Conservation (phyloP, 805 yeast genomes). For the Schwanniomyces vanrijiae region DNA sequence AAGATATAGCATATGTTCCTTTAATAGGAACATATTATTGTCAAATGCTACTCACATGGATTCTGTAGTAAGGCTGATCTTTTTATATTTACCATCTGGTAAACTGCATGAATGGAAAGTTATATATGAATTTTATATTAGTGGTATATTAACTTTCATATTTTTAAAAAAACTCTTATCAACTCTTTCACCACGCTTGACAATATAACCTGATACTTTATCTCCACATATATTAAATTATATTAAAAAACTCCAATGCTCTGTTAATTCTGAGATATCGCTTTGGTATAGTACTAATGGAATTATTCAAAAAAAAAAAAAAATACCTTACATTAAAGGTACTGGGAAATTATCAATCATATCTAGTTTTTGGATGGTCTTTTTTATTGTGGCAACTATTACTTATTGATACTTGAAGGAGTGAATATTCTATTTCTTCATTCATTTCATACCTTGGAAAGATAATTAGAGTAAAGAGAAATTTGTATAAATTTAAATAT, state of each 20-base stretch:
- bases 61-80: constrained; percentile 67
- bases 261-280: constrained; percentile 90
- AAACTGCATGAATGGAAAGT: constrained; percentile 71
- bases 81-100: constrained; percentile 59
- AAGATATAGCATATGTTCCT: constrained; percentile 72
- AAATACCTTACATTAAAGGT: constrained; percentile 78
- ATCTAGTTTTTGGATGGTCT: constrained; percentile 19
- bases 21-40: constrained; percentile 78
- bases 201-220: constrained; percentile 87
- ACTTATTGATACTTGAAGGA: constrained; percentile 30
- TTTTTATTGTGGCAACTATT: constrained; percentile 24
- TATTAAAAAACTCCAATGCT: constrained; percentile 80
- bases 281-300: constrained; percentile 94
- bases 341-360: constrained; percentile 65
- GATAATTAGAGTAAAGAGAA: too few relatives aligned
- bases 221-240: constrained; percentile 80
- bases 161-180: constrained; percentile 71
- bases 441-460: too few relatives aligned
- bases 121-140: constrained; percentile 79
- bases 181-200: constrained; percentile 56
- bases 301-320: constrained; percentile 75
- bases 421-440: not conserved
- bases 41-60: constrained; percentile 87
- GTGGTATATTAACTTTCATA: constrained; percentile 78
- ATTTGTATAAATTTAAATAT: too few relatives aligned